Percentiles rank a stretch among this genome's conserved stretches.
These are phyloP conservation scores for Hygrophila difformis DNA, from an alignment of 257 asterid genomes.

Conservation along the genomic window DNA sequence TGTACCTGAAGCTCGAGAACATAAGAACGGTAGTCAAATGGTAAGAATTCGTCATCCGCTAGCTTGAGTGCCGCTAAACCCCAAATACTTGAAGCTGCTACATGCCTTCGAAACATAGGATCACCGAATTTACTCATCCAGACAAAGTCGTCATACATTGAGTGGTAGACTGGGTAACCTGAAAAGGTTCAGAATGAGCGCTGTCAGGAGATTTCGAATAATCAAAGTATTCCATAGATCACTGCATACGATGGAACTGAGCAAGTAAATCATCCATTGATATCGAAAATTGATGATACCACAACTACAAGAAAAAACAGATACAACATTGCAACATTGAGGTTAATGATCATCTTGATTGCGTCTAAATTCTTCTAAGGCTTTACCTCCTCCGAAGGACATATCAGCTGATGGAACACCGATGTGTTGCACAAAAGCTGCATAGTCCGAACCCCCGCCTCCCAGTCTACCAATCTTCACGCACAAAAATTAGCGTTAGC, in stretches of 20 bases:
- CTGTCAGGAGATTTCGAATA: constrained; percentile 4
- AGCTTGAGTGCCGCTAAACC: constrained; percentile 74
- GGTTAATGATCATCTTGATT: too few species aligned
- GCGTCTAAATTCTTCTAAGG: too few species aligned
- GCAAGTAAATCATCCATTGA: neutral
- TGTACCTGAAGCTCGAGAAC: constrained; percentile 70
- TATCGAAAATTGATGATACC: neutral
- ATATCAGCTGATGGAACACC: constrained; percentile 69
- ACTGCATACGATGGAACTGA: neutral
- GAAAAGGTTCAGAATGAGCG: too few species aligned
- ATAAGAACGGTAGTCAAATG: constrained; percentile 65
- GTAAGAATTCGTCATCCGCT: constrained; percentile 65
- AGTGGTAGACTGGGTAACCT: constrained; percentile 86
- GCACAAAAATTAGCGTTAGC: constrained; percentile 11
- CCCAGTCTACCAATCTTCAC: constrained; percentile 71
- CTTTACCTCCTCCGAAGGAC: constrained; percentile 53
- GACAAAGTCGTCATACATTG: constrained; percentile 67
- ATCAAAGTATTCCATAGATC: constrained; percentile 1
- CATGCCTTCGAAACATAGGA: constrained; percentile 71
- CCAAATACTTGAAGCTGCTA: constrained; percentile 85
- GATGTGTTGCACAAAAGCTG: constrained; percentile 77
- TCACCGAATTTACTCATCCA: constrained; percentile 94
- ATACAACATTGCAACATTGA: too few species aligned
- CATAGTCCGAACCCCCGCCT: constrained; percentile 70
- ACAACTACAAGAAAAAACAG: neutral